These are phyloP conservation scores for Tephrocybe rancida DNA, from an alignment of 768 basidiomycete species.

Conservation along the genomic window DNA sequence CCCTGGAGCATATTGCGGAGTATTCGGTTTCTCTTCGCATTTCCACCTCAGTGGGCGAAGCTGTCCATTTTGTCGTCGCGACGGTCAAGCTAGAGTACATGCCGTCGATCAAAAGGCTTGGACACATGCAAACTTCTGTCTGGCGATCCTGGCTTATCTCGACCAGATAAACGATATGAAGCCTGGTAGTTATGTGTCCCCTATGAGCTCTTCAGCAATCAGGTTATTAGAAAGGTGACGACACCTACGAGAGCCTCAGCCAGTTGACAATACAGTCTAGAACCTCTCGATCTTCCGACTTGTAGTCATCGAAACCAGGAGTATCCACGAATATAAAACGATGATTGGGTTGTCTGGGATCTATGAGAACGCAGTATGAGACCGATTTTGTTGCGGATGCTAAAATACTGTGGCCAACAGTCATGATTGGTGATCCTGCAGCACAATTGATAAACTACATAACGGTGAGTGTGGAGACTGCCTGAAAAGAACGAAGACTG, in stretches of 20 bases:
- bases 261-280: background rate
- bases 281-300: background rate
- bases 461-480: too few species aligned
- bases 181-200: background rate
- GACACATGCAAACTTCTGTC: background rate
- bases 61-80: conserved; percentile 1
- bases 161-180: background rate
- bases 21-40: background rate
- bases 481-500: too few species aligned
- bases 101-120: background rate
- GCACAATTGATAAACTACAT: background rate
- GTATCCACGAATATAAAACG: conserved; percentile 3
- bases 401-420: background rate
- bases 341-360: background rate
- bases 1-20: background rate
- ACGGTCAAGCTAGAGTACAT: background rate
- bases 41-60: background rate
- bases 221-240: too few species aligned
- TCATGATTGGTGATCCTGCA: background rate
- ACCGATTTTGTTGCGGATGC: background rate
- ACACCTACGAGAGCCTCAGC: background rate
- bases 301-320: conserved; percentile 5
- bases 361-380: background rate
- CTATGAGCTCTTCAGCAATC: background rate
- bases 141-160: background rate